Conservation (phyloP, 2,329 filamentous ascomycete genomes). For the Colletotrichum incanum region DNA sequence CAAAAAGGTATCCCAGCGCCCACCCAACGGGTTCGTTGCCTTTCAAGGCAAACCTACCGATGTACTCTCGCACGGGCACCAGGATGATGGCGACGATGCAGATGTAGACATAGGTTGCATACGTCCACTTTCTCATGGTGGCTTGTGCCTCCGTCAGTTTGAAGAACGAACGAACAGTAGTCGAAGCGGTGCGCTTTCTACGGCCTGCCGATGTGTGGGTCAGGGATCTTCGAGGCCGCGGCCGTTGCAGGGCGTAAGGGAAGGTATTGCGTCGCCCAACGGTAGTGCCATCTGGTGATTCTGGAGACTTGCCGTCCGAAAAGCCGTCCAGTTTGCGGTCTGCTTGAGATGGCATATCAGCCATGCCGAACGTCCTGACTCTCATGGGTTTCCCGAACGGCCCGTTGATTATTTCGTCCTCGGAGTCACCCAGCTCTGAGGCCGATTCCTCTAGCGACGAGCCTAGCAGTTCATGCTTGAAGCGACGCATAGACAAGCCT, state of each 20-base stretch:
- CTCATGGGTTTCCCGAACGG: constrained; percentile 34
- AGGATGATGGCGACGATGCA: constrained; percentile 78
- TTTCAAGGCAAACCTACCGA: constrained; percentile 76
- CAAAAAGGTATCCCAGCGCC: constrained; percentile 91
- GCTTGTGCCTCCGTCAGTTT: constrained; percentile 87
- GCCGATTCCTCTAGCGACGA: constrained; percentile 51
- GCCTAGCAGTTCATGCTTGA: constrained; percentile 59
- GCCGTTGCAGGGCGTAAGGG: constrained; percentile 56
- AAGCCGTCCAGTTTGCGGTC: constrained; percentile 17
- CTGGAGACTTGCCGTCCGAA: constrained; percentile 38
- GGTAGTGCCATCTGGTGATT: constrained; percentile 44
- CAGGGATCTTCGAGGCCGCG: constrained; percentile 55
- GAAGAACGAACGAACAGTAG: constrained; percentile 80
- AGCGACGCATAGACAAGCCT: constrained; percentile 62
- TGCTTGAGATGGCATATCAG: constrained; percentile 27
- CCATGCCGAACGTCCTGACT: constrained; percentile 51
- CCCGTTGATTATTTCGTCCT: constrained; percentile 47
- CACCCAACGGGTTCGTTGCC: constrained; percentile 90
- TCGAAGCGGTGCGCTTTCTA: constrained; percentile 75
- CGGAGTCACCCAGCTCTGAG: constrained; percentile 50
- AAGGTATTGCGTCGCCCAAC: constrained; percentile 66
- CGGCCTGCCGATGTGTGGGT: constrained; percentile 75
- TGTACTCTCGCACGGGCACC: constrained; percentile 78
- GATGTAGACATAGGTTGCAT: constrained; percentile 84
- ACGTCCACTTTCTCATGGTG: constrained; percentile 83